Conservation (phyloP, 1,284 basidiomycete genomes). For the Rhodotorula sp. region DNA sequence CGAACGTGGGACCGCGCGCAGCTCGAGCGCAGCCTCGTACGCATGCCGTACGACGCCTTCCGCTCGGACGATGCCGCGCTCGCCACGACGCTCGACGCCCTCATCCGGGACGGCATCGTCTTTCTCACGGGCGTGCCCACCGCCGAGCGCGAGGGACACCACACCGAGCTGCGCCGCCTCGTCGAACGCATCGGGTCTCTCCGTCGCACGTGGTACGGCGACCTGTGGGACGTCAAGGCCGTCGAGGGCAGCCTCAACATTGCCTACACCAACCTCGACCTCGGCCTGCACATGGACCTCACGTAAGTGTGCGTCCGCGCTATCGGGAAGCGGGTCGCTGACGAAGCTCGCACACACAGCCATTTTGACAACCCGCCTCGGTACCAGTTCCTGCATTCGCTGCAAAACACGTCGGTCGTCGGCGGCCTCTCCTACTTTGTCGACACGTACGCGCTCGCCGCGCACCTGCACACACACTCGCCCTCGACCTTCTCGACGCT, state of each 20-base stretch:
- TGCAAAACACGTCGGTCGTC: conserved; percentile 71
- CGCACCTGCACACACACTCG: conserved; percentile 58
- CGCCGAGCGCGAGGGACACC: conserved; percentile 58
- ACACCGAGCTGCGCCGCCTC: conserved; percentile 62
- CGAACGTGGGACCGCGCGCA: conserved; percentile 19
- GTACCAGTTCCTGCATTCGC: conserved; percentile 86
- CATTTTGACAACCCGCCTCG: conserved; percentile 84
- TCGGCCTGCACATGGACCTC: conserved; percentile 91
- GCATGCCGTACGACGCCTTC: conserved; percentile 24
- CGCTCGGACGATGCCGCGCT: conserved; percentile 28
- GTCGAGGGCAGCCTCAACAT: conserved; percentile 75
- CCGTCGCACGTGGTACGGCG: conserved; percentile 85
- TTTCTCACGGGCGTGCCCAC: conserved; percentile 63
- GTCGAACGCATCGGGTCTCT: conserved; percentile 71
- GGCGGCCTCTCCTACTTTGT: conserved; percentile 89
- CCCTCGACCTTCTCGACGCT: conserved; percentile 65
- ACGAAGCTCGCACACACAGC: conserved; percentile 17
- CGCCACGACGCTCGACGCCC: conserved; percentile 50
- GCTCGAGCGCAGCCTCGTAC: conserved; percentile 10
- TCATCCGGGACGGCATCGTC: conserved; percentile 58
- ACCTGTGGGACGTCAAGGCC: conserved; percentile 82
- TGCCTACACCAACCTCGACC: conserved; percentile 87
- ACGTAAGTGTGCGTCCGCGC: conserved; percentile 60
- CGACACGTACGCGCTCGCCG: conserved; percentile 72
- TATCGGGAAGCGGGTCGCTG: not conserved